phyloP scores from a whole-genome alignment of 257 asterid genomes.

The Penstemon davidsonii region DNA sequence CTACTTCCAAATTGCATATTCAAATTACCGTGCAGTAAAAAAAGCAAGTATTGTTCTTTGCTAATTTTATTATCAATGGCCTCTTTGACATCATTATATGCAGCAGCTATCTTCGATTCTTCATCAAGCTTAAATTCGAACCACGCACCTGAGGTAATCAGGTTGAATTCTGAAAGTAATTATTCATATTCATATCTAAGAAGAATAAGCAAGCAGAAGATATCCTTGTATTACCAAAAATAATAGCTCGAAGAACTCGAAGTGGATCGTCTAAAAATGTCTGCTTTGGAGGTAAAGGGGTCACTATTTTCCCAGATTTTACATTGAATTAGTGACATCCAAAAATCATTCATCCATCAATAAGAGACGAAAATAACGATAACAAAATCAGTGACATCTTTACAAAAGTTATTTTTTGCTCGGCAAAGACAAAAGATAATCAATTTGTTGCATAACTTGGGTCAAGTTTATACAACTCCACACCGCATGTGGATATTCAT shows the following conservation, averaged over 20 bases:
- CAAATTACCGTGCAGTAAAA: background rate
- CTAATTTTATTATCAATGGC: slow-evolving; percentile 85
- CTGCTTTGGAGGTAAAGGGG: slow-evolving; percentile 91
- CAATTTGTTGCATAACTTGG: too few relatives aligned
- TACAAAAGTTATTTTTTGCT: too few relatives aligned
- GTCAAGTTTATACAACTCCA: too few relatives aligned
- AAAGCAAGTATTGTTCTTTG: slow-evolving; percentile 43
- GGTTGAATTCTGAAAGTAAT: background rate
- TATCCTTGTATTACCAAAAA: slow-evolving; percentile 60
- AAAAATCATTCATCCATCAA: too few relatives aligned
- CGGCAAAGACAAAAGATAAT: too few relatives aligned
- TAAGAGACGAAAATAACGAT: too few relatives aligned
- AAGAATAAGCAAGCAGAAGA: slow-evolving; percentile 19
- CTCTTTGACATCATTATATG: slow-evolving; percentile 67
- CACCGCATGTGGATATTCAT: too few relatives aligned
- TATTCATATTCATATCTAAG: background rate
- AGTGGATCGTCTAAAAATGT: slow-evolving; percentile 95
- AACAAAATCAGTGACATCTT: too few relatives aligned
- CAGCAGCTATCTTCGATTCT: slow-evolving; percentile 79
- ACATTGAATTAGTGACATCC: slow-evolving; percentile 32
- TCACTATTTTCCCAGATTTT: slow-evolving; percentile 80
- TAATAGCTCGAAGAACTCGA: slow-evolving; percentile 94
- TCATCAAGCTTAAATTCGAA: slow-evolving; percentile 75
- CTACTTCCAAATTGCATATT: background rate
- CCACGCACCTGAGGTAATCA: slow-evolving; percentile 68